Evolutionary conservation across 2,329 filamentous ascomycete species (phyloP), one percentile per base, ranked within the genome.

Genomic region (Pestalotiopsis sp.): DNA sequence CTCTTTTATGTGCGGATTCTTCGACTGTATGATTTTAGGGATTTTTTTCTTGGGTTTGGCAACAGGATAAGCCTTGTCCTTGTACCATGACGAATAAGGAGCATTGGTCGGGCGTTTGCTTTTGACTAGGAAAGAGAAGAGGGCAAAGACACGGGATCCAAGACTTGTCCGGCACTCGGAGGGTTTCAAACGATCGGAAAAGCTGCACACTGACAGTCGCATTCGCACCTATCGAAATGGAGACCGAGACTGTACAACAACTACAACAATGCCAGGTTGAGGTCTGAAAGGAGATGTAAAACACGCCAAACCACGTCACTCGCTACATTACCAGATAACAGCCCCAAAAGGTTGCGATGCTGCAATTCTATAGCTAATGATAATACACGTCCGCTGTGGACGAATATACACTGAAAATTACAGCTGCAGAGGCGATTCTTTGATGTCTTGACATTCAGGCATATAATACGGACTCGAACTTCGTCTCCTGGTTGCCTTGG

Each of bases 281-380:
- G n/a, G 23, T 5, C 62, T 12, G 41, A 65, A 57, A 36, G 36
- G 36, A 31, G 23, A 13, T 14, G 17, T 14, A 11, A 61, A 66
- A 45, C 39, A 13, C 12, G 7, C 14, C 20, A 61, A 66, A 45
- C 39, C 52, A 58, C 39, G 64, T 66, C 64, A 61, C 64, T 66
- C 64, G 64, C 64, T 66, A 60, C 52, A 38, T 59, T 52, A 52
- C 64, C 38, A 52, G 36, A 14, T 27, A 17, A 23, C 64, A 27
- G 13, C 57, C 25, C 52, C 7, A 11, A 36, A 39, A 23, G 64
- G 36, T 59, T 25, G 25, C n/a, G 52, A 23, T 41, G n/a, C 64
- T 59, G 64, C 57, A 60, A 36, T 61, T 66, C 31, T 38, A 66
- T 66, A 66, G 64, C 64, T 66, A 66, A 66, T 66, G 64, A 66